These are phyloP conservation scores for Beauveria sp. DNA, from an alignment of 2,329 filamentous ascomycete genomes.

Conservation along the genomic window DNA sequence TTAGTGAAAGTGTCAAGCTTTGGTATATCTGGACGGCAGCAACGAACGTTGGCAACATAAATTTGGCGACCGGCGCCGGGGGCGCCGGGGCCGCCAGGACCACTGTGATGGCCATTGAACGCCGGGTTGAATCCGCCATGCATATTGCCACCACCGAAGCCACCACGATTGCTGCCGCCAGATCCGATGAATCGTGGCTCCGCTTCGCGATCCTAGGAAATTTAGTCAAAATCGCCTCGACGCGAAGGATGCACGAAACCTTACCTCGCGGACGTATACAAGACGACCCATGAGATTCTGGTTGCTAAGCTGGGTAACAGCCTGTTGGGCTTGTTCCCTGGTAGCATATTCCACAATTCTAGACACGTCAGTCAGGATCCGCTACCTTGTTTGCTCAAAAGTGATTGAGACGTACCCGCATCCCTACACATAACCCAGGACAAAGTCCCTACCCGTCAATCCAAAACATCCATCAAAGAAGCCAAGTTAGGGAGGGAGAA, in stretches of 20 bases:
- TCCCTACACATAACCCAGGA: conserved; percentile 91
- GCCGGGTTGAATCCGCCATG: conserved; percentile 51
- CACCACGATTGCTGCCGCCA: conserved; percentile 52
- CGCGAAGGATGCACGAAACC: neutral
- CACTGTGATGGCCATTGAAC: conserved; percentile 36
- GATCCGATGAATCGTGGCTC: conserved; percentile 91
- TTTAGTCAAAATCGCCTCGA: conserved; percentile 10
- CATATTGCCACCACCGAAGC: conserved; percentile 35
- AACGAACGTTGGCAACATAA: conserved; percentile 96
- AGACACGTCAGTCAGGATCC: conserved; percentile 23
- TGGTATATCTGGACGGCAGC: conserved; percentile 14
- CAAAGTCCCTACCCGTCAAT: conserved; percentile 97
- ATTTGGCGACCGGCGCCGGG: conserved; percentile 75
- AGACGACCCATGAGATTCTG: conserved; percentile 98
- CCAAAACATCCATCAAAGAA: conserved; percentile 77
- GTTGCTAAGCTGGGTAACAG: conserved; percentile 96
- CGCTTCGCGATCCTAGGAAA: conserved; percentile 79
- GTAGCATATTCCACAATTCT: conserved; percentile 99
- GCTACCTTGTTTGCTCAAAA: neutral
- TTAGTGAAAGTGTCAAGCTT: conserved; percentile 10
- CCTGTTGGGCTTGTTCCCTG: conserved; percentile 96
- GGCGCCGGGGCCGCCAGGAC: conserved; percentile 36
- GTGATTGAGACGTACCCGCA: conserved; percentile 72
- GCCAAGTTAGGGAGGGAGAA: conserved; percentile 56
- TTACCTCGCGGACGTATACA: conserved; percentile 95